Evolutionary conservation across 2,329 filamentous ascomycete genomes (phyloP), one percentile per base, ranked within the genome.

Genomic region (Ascochyta fabae): DNA sequence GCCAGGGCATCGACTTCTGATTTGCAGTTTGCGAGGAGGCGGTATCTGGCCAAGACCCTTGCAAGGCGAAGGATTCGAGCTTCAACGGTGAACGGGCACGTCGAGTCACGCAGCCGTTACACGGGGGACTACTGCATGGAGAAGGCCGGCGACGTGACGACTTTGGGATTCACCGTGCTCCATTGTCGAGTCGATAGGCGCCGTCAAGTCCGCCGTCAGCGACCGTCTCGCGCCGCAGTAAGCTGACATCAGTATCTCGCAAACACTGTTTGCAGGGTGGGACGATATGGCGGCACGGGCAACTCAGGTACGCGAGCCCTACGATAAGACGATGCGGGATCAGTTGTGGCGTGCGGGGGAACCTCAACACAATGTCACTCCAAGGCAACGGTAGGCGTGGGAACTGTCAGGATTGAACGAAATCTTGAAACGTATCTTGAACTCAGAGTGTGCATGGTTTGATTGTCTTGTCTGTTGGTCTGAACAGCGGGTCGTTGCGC

Each of bases 261-360:
- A 38, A 33, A 47, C 23, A 23, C 22, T 33, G 38, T 38, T 51
- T 26, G 26, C 47, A 42, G 23, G n/a, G 16, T 47, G 59, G 60
- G 59, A 62, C 54, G 47, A 39, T 43, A 57, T 54, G 47, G 56
- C 59, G 48, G 56, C 60, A 60, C 48, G 40, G 58, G n/a, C 48
- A 44, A 10, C 39, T 48, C 55, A 58, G 55, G 55, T 58, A 53
- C 55, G 42, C 46, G 45, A 50, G 36, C 50, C 24, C 35, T 50
- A 43, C 22, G 46, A 50, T 47, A 50, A 53, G 45, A 43, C 19
- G n/a, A 43, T 43, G 29, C 31, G 27, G 3, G 44, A 53, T 50
- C 45, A 49, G 34, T 27, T 44, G 59, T 53, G 53, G 59, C 59
- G 61, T 64, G 62, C 60, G 64, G 65, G 63, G 64, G 64, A 61